Base-by-base conservation (phyloP, 331 rosid species). In the Quercus tomentella region DNA sequence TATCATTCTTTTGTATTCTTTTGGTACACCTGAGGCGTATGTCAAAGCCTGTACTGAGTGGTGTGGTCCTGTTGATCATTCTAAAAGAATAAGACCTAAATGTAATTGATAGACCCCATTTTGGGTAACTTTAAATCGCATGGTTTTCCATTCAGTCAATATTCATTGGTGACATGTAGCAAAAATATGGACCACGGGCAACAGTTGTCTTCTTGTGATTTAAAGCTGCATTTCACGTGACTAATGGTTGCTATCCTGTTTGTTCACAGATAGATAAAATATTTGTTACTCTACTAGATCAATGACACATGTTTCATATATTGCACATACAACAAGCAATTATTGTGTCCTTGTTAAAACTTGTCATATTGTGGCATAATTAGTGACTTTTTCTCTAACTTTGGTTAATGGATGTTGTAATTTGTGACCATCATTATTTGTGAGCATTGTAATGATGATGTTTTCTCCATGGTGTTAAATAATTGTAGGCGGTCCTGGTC, bases 401-500 rank as follows among this genome's bases (percentile, higher is more conserved):
- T 9, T 23, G 67, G 22, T 63, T 17, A 28, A 62, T 26, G 69
- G 9, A 9, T 31, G 49, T 18, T 66, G 21, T 7, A 33, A 33
- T 11, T 66, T 6, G 5, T 33, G 3, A 1, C 21, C 17, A 16
- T 30, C 72, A 9, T 10, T 33, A 33, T 30, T 62, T 82, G 45
- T 63, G 22, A 55, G 71, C 21, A n/a, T 63, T 21, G n/a, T 28
- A 18, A 80, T 14, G 76, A 69, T 33, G 4, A 41, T 56, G 43
- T 75, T 75, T 7, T 41, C 10, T 79, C 8, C 58, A 23, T 76
- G 80, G 41, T 84, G 69, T 20, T 69, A 45, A 58, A 62, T 73
- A 68, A 58, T 57, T 85, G 85, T 84, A 93, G 97, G 91, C 60
- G 91, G 82, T 2, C 87, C 89, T 68, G 92, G 82, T 2, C 87